These are phyloP conservation scores for Vigna trinervia DNA, from an alignment of 306 rosid species.

Conservation along the genomic window DNA sequence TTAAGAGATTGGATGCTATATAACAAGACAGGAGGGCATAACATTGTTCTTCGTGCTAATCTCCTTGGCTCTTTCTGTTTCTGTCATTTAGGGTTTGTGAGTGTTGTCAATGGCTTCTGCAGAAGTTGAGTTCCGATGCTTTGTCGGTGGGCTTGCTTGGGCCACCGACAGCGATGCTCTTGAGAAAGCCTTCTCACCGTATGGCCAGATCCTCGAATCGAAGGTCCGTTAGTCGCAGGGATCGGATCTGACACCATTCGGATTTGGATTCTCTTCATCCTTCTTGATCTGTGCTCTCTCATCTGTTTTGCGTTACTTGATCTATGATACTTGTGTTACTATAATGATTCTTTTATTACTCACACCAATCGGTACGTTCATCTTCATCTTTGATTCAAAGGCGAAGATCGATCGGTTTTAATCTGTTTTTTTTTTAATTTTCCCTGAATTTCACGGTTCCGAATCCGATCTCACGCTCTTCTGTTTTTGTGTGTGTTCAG, in stretches of 20 bases:
- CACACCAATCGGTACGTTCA: constrained; percentile 92
- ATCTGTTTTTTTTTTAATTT: not conserved
- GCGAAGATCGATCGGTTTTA: constrained; percentile 90
- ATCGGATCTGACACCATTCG: constrained; percentile 80
- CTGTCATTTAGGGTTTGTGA: constrained; percentile 12
- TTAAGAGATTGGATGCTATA: constrained; percentile 51
- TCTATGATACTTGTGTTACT: constrained; percentile 75
- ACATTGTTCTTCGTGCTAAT: constrained; percentile 39
- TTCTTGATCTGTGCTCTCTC: constrained; percentile 64
- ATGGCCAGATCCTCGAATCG: constrained; percentile 88
- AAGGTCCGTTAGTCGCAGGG: constrained; percentile 97
- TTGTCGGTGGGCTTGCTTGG: constrained; percentile 99
- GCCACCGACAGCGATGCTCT: constrained; percentile 86
- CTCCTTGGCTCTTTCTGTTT: not conserved
- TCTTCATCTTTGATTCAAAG: constrained; percentile 77
- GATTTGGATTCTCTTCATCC: constrained; percentile 65
- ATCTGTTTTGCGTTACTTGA: constrained; percentile 85
- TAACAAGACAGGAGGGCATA: not conserved
- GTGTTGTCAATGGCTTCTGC: constrained; percentile 62
- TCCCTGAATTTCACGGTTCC: not conserved
- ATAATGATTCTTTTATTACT: constrained; percentile 69
- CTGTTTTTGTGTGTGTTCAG: constrained; percentile 31
- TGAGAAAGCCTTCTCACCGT: constrained; percentile 69
- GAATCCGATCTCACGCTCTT: constrained; percentile 40
- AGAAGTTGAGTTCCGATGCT: constrained; percentile 81